Evolutionary conservation across 371 early-diverging fungal species (phyloP).

Genomic region (Entomophthora muscae): DNA sequence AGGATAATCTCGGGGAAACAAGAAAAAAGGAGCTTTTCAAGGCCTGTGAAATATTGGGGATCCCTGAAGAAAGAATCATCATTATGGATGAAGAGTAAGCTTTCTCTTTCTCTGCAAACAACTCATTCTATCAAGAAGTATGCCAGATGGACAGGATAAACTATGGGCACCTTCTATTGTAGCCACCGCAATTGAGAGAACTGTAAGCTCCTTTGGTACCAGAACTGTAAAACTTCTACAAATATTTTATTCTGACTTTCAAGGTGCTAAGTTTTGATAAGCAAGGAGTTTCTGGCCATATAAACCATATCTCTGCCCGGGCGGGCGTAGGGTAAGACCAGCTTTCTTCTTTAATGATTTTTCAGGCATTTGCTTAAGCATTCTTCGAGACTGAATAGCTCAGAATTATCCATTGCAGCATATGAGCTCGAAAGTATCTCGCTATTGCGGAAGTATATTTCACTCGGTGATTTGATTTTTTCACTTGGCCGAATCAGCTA

Average conservation of each 20-base stretch:
- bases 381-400: background rate
- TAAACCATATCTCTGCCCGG: conserved; percentile 78
- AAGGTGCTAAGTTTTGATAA: conserved; percentile 89
- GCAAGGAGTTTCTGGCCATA: conserved; percentile 82
- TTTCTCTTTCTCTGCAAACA: conserved; percentile 4
- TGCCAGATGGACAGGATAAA: conserved; percentile 58
- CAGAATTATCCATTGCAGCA: conserved; percentile 14
- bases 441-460: conserved; percentile 59
- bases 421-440: conserved; percentile 43
- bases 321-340: conserved; percentile 50
- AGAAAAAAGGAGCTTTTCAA: conserved; percentile 59
- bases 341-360: background rate
- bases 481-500: background rate
- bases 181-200: conserved; percentile 29
- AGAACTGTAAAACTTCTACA: conserved; percentile 28
- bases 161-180: conserved; percentile 49
- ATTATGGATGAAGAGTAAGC: conserved; percentile 45
- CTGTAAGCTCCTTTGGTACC: conserved; percentile 34
- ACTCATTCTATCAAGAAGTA: conserved; percentile 19
- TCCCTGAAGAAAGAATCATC: conserved; percentile 34
- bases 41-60: conserved; percentile 46
- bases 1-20: conserved; percentile 52
- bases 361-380: conserved; percentile 4
- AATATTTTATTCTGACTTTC: conserved; percentile 2
- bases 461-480: conserved; percentile 29